phyloP scores from a whole-genome alignment of 1,284 basidiomycete genomes.

The Cutaneotrichosporon sp. region DNA sequence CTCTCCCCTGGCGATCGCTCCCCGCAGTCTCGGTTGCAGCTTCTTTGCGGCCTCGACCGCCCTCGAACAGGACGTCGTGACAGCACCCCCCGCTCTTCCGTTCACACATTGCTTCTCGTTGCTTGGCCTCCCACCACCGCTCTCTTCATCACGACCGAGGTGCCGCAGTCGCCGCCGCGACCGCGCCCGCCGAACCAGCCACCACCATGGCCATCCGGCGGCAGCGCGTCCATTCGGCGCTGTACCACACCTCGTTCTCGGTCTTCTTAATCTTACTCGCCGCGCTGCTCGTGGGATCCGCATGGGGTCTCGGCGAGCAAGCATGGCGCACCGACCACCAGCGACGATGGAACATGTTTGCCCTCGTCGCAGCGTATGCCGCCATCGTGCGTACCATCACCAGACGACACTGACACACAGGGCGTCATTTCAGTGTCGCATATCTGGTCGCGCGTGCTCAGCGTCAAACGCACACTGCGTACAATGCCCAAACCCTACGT shows the following conservation, averaged over 20 bases:
- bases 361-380: constrained; percentile 37
- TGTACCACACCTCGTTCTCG: constrained; percentile 44
- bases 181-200: no score
- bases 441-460: constrained; percentile 38
- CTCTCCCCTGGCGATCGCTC: no score
- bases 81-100: no score
- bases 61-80: no score
- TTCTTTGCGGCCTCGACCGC: no score
- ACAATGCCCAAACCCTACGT: constrained; percentile 65
- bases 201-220: no score
- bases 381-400: constrained; percentile 33
- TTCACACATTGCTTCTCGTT: background rate
- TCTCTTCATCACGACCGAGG: background rate
- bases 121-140: background rate
- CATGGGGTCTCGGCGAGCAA: constrained; percentile 43
- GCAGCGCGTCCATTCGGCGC: constrained; percentile 24
- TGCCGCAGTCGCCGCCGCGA: background rate
- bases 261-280: constrained; percentile 37
- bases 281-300: constrained; percentile 34
- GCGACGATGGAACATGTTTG: constrained; percentile 42
- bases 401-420: constrained; percentile 17
- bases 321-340: constrained; percentile 36
- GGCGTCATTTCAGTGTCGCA: constrained; percentile 30
- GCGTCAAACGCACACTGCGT: constrained; percentile 34
- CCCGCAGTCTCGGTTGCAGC: no score